phyloP scores from a whole-genome alignment of 2,329 filamentous ascomycete genomes.

The Trichoderma brevicompactum region DNA sequence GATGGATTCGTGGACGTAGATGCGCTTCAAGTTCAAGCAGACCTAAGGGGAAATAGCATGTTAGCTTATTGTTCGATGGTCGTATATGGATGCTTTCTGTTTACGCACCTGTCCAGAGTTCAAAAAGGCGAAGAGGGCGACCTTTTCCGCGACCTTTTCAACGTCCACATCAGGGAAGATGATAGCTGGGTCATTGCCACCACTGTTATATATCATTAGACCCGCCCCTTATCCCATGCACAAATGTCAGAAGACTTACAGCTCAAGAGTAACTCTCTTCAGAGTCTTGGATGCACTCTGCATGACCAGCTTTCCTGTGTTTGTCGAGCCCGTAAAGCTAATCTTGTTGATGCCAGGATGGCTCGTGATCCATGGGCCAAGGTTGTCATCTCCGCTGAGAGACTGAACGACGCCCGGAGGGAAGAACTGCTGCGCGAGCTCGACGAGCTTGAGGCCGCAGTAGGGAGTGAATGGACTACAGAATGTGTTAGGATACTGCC shows the following conservation, averaged over 20 bases:
- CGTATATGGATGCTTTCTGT: neutral
- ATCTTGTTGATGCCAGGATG: constrained; percentile 66
- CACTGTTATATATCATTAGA: constrained; percentile 35
- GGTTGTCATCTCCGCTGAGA: constrained; percentile 63
- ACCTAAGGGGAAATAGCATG: constrained; percentile 42
- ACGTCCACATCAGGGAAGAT: constrained; percentile 55
- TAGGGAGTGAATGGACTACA: constrained; percentile 58
- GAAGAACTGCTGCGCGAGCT: constrained; percentile 61
- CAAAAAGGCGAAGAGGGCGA: constrained; percentile 50
- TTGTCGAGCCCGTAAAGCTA: constrained; percentile 74
- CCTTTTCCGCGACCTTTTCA: constrained; percentile 32
- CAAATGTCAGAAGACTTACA: constrained; percentile 36
- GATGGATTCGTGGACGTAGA: constrained; percentile 62
- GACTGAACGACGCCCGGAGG: constrained; percentile 66
- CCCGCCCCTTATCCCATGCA: neutral
- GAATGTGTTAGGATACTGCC: neutral
- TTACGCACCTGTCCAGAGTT: constrained; percentile 52
- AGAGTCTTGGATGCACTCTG: constrained; percentile 67
- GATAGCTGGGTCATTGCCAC: constrained; percentile 66
- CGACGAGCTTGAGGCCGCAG: constrained; percentile 60
- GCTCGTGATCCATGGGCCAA: constrained; percentile 61
- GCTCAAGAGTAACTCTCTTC: constrained; percentile 69
- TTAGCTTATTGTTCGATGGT: neutral
- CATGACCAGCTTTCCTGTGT: constrained; percentile 73
- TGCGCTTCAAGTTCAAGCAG: constrained; percentile 62